Conservation (phyloP, 1,139 yeast species). For the Blastobotrys arbuscula region DNA sequence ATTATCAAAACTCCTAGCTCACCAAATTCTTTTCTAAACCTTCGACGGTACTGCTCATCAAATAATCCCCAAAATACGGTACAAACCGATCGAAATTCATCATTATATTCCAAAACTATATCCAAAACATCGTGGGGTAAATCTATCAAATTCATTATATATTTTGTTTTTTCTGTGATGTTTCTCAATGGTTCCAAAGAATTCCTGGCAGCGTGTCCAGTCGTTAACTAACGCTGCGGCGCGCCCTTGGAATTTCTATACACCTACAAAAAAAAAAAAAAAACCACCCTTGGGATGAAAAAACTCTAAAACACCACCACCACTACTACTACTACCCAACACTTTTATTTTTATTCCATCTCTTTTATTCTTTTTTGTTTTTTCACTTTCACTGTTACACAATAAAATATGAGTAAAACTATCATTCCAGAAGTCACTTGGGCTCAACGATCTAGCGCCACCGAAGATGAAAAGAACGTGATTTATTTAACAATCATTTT, state of each 20-base stretch:
- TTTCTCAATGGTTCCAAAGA: slow-evolving; percentile 8
- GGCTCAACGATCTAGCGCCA: slow-evolving; percentile 90
- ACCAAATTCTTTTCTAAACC: slow-evolving; percentile 16
- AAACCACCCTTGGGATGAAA: not conserved
- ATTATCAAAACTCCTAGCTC: slow-evolving; percentile 15
- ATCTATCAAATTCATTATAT: slow-evolving; percentile 3
- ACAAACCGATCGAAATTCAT: slow-evolving; percentile 4
- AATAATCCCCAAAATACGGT: slow-evolving; percentile 1
- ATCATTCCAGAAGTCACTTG: slow-evolving; percentile 50
- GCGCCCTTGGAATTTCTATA: not conserved
- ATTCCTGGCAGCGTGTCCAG: not conserved
- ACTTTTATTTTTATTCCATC: too few relatives aligned
- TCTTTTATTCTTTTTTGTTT: too few relatives aligned
- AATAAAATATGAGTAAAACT: slow-evolving; percentile 6
- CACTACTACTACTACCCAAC: too few relatives aligned
- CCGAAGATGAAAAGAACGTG: slow-evolving; percentile 67
- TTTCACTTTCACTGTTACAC: too few relatives aligned
- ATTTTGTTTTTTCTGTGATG: not conserved
- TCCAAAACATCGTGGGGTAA: slow-evolving; percentile 16
- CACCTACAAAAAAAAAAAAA: not conserved
- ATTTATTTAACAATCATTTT: slow-evolving; percentile 69
- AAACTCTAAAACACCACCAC: not conserved
- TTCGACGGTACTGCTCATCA: slow-evolving; percentile 10
- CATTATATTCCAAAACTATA: slow-evolving; percentile 14
- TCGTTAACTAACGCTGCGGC: too few relatives aligned